Conservation (phyloP, 495 filamentous ascomycete genomes). For the Tetracladium setigerum region DNA sequence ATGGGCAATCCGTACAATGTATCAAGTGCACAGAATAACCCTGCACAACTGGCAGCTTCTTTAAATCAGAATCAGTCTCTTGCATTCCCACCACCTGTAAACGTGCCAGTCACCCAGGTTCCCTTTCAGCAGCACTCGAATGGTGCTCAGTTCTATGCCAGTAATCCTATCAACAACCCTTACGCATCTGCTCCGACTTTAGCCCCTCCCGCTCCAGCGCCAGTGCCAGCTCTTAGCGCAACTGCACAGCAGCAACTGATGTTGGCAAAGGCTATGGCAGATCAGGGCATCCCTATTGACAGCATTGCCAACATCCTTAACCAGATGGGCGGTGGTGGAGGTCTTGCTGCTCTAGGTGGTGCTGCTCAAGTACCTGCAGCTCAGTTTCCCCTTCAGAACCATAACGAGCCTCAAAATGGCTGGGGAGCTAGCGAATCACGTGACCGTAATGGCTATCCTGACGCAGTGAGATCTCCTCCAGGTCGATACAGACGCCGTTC, state of each 20-base stretch:
- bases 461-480: constrained; percentile 42
- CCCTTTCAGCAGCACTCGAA: constrained; percentile 39
- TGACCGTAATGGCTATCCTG: constrained; percentile 47
- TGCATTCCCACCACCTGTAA: constrained; percentile 39
- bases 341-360: constrained; percentile 21
- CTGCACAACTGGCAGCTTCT: constrained; percentile 21
- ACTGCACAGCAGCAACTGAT: constrained; percentile 53
- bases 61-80: constrained; percentile 19
- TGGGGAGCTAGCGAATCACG: constrained; percentile 42
- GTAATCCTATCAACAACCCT: constrained; percentile 30
- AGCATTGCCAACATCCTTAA: constrained; percentile 49
- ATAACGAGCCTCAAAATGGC: constrained; percentile 14
- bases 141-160: constrained; percentile 31
- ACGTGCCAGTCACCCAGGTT: constrained; percentile 46
- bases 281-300: constrained; percentile 53
- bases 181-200: constrained; percentile 28
- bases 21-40: constrained; percentile 40
- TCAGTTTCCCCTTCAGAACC: constrained; percentile 12
- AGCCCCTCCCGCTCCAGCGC: constrained; percentile 26
- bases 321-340: constrained; percentile 23
- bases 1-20: constrained; percentile 46
- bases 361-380: constrained; percentile 24
- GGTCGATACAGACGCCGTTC: constrained; percentile 65
- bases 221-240: constrained; percentile 25
- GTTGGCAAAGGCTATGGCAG: constrained; percentile 48